phyloP scores from a whole-genome alignment of 2,329 filamentous ascomycete genomes.

The Penicillium digitatum region DNA sequence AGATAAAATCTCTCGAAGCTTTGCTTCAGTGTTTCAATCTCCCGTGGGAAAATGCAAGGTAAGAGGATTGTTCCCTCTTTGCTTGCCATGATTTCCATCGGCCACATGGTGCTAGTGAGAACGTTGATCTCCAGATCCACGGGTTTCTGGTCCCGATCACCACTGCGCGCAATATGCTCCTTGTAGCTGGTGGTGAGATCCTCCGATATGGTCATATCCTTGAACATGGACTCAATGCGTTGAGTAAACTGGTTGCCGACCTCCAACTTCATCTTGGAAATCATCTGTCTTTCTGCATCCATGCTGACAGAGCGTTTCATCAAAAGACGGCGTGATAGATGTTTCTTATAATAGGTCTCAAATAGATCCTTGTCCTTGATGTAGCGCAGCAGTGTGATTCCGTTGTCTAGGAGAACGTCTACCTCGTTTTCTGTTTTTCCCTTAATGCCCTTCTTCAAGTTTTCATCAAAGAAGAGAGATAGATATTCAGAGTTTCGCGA shows the following conservation, averaged over 20 bases:
- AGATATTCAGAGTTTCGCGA: constrained; percentile 81
- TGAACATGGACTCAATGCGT: constrained; percentile 96
- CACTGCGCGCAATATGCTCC: constrained; percentile 59
- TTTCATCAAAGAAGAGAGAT: constrained; percentile 95
- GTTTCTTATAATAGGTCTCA: constrained; percentile 96
- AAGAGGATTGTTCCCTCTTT: constrained; percentile 48
- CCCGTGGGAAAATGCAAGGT: constrained; percentile 67
- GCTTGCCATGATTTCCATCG: constrained; percentile 75
- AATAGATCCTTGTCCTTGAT: constrained; percentile 91
- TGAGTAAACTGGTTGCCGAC: constrained; percentile 89
- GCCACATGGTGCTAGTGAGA: constrained; percentile 92
- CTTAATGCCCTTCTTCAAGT: constrained; percentile 87
- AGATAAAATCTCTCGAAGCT: constrained; percentile 89
- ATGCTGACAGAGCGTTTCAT: constrained; percentile 86
- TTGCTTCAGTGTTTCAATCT: constrained; percentile 70
- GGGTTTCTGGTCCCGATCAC: constrained; percentile 56
- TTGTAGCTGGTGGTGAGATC: constrained; percentile 77
- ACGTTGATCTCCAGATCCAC: constrained; percentile 81
- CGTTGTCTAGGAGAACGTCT: constrained; percentile 79
- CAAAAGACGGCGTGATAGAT: constrained; percentile 80
- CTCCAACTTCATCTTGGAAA: constrained; percentile 94
- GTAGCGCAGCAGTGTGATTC: constrained; percentile 81
- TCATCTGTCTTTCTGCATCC: constrained; percentile 92
- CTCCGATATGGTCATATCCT: constrained; percentile 83
- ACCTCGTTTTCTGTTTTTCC: constrained; percentile 88